A percentile compares a stretch with the other conserved stretches of the same genome.
Conservation (phyloP, 805 yeast genomes). For the Metschnikowia kunwiensis region DNA sequence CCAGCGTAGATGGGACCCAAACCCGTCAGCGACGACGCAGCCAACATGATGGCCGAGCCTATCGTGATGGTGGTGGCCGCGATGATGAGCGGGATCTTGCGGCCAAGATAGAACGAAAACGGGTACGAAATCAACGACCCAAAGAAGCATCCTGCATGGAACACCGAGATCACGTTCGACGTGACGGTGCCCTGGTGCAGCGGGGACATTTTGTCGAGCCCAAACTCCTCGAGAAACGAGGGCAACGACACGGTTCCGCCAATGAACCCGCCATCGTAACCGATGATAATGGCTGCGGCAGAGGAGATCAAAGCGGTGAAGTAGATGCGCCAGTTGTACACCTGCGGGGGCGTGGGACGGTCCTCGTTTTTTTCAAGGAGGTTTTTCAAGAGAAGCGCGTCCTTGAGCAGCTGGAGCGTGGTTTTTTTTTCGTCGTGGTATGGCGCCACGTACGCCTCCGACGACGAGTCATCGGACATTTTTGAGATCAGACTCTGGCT, state of each 20-base stretch:
- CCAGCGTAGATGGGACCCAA: slow-evolving; percentile 39
- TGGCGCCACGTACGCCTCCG: slow-evolving; percentile 2
- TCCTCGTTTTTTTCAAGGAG: slow-evolving; percentile 36
- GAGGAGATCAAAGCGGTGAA: slow-evolving; percentile 36
- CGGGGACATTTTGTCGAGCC: slow-evolving; percentile 23
- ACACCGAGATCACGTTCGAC: slow-evolving; percentile 37
- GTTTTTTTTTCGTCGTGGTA: slow-evolving; percentile 6
- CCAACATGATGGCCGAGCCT: slow-evolving; percentile 39
- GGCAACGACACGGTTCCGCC: slow-evolving; percentile 39
- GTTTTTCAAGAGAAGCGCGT: slow-evolving; percentile 16
- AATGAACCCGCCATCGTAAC: slow-evolving; percentile 41
- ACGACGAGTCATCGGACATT: slow-evolving; percentile 4
- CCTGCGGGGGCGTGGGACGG: slow-evolving; percentile 37
- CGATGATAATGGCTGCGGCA: slow-evolving; percentile 40
- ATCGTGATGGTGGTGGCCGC: slow-evolving; percentile 33
- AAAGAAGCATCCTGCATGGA: slow-evolving; percentile 40
- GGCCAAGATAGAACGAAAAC: slow-evolving; percentile 32
- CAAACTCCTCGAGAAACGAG: slow-evolving; percentile 33
- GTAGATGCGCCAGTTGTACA: slow-evolving; percentile 34
- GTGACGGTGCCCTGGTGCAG: slow-evolving; percentile 22
- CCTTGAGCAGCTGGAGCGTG: slow-evolving; percentile 11
- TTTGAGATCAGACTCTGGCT: slow-evolving; percentile 1
- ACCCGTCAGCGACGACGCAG: slow-evolving; percentile 25
- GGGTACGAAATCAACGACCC: slow-evolving; percentile 40
- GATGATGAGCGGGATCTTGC: slow-evolving; percentile 29